Percentiles rank a stretch among this genome's conserved stretches.
Evolutionary conservation across 2,329 filamentous ascomycete species (phyloP).

Genomic region (Neonectria hederae): DNA sequence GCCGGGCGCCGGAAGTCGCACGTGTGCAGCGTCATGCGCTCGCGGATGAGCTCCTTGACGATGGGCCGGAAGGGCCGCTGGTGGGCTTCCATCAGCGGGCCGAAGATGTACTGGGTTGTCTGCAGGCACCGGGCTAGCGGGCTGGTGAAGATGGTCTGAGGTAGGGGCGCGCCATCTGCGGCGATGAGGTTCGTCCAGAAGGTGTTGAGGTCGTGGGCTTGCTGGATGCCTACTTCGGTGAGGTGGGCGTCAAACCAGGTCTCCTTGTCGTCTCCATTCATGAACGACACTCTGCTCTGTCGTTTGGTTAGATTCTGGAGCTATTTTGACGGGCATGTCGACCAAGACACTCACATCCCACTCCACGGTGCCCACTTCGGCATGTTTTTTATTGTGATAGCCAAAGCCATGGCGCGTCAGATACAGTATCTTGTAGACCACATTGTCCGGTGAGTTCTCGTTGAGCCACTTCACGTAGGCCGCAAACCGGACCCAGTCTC

Average conservation of each 20-base stretch:
- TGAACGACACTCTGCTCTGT: conserved; percentile 49
- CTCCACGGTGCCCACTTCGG: conserved; percentile 63
- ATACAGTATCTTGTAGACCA: conserved; percentile 63
- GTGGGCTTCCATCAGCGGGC: conserved; percentile 48
- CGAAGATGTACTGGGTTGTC: conserved; percentile 63
- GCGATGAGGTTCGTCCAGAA: conserved; percentile 61
- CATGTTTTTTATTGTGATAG: conserved; percentile 58
- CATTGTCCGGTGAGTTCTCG: conserved; percentile 49
- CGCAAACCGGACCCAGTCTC: conserved; percentile 63
- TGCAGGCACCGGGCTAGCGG: conserved; percentile 67
- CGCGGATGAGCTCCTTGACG: conserved; percentile 67
- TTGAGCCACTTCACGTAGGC: conserved; percentile 60
- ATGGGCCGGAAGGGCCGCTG: conserved; percentile 57
- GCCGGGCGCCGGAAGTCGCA: conserved; percentile 65
- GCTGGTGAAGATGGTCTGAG: conserved; percentile 64
- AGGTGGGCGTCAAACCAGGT: conserved; percentile 58
- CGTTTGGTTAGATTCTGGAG: conserved; percentile 1
- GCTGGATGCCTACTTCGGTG: conserved; percentile 60
- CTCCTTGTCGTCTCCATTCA: conserved; percentile 51
- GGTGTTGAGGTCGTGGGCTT: conserved; percentile 60
- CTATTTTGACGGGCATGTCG: too few relatives aligned
- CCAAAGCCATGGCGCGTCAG: conserved; percentile 68
- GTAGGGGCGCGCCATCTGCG: conserved; percentile 59
- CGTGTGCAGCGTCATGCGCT: conserved; percentile 68
- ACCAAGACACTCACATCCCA: conserved; percentile 58